Base-by-base conservation (phyloP, 176 grass and related monocot genomes). In the Eleusine indica region DNA sequence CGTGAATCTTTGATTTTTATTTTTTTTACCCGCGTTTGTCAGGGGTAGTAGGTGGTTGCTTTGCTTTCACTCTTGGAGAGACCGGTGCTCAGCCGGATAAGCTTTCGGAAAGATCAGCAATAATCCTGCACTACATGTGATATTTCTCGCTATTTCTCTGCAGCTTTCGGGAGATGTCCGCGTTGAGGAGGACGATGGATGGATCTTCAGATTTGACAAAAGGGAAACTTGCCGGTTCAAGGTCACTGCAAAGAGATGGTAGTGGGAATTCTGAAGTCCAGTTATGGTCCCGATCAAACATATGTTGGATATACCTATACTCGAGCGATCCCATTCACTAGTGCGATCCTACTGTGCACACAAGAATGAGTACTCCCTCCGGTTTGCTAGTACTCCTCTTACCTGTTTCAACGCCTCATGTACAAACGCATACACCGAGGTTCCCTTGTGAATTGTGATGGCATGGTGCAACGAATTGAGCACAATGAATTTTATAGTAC, bases 201-300 rank as follows among this genome's bases (percentile, higher is more conserved):
- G 58, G 78, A 75, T 81, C 61, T 84, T n/a, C 85, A 10, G 58
- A 73, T 68, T 78, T 47, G 74, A 53, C 60, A 14, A 54, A 46
- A 67, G 16, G 41, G 48, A 22, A 14, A 2, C 64, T 39, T 71
- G 28, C 40, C 52, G 32, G 52, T 41, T 76, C n/a, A 6, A 41
- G 53, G 9, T 22, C 21, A 63, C 6, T 61, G 54, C 9, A 61
- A 62, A 61, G 54, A 16, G 52, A 76, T 58, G 21, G 11, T 14
- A 35, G 0, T 57, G 9, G 3, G 37, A 51, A 54, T 54, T 51
- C 37, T 19, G 29, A 38, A 18, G 29, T 32, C 29, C 18, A 30
- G 1, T 35, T 22, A 60, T 41, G 37, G 53, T 4, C 4, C 39
- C 35, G 21, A 12, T 0, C 25, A 46, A 4, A 47, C 43, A 14